Base-by-base conservation (phyloP, 164 flowering plant genomes). In the Litsea cubeba region DNA sequence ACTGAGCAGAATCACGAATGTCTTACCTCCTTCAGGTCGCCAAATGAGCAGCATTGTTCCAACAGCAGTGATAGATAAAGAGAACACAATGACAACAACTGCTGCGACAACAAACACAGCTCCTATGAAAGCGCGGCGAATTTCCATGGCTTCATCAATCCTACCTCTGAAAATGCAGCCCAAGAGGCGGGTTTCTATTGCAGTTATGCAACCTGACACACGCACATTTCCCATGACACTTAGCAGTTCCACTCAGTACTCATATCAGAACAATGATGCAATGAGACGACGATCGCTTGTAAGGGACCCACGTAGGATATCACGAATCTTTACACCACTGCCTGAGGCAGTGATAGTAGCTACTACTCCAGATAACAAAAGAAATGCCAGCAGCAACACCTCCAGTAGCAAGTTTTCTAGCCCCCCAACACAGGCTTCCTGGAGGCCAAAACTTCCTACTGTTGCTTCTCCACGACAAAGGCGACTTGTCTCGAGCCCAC, bases 401-500 rank as follows among this genome's bases (percentile, higher is more conserved):
- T 85, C n/a, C 26, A n/a, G 22, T 1, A 49, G 89, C 54, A 90
- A 85, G 69, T 92, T 90, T 81, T 81, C 85, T 86, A 92, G 94
- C 72, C 92, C 91, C 25, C 84, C 85, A 11, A 50, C 74, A 1
- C 87, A 80, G 74, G 76, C 63, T 1, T 86, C 95, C 12, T 85
- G 88, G 89, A 87, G 73, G 77, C 88, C 88, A 11, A 91, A 75
- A 83, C 89, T 85, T 72, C 88, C 92, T 17, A 84, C 91, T 1
- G 91, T 87, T 25, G 78, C 90, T 50, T 92, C 95, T 11, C 70
- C 91, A 72, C 91, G 88, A 67, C 82, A 79, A 79, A 87, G 86
- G 71, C 73, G 83, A 15, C 40, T 88, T 18, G 83, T 90, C 3
- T 90, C 94, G 92, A 92, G 98, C 78, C 97, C 97, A 1, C 82